These are phyloP conservation scores for Blastocrithidia nonstop DNA, from an alignment of 208 protist species.

Conservation along the genomic window DNA sequence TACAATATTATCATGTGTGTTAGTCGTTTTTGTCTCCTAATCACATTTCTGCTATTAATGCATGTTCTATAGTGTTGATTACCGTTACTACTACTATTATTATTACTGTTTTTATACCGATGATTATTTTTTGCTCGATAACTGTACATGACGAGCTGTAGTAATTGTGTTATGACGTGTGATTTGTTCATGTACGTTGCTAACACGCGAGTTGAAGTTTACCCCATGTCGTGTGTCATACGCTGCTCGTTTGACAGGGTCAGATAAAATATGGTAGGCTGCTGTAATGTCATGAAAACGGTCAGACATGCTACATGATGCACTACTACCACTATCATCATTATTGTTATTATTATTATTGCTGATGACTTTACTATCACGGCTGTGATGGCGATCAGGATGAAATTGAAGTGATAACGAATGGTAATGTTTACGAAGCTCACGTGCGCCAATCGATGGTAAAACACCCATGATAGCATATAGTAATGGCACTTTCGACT, in stretches of 20 bases:
- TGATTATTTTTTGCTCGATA: too few relatives aligned
- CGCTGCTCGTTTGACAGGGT: constrained; percentile 28
- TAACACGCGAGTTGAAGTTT: constrained; percentile 41
- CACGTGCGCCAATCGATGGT: constrained; percentile 20
- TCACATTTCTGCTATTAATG: too few relatives aligned
- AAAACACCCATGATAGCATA: constrained; percentile 60
- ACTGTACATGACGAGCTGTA: too few relatives aligned
- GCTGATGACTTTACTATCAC: constrained; percentile 6
- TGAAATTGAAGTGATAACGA: constrained; percentile 55
- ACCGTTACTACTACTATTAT: too few relatives aligned
- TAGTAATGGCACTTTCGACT: constrained; percentile 11
- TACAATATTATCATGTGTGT: too few relatives aligned
- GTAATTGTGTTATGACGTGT: too few relatives aligned
- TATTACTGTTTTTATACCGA: too few relatives aligned
- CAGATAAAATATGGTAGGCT: constrained; percentile 57
- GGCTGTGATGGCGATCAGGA: constrained; percentile 59
- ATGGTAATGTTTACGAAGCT: constrained; percentile 44
- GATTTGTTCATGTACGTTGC: too few relatives aligned
- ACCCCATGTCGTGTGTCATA: constrained; percentile 64
- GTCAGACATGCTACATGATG: constrained; percentile 14
- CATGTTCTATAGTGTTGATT: too few relatives aligned
- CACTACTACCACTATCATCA: background rate
- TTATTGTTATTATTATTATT: background rate
- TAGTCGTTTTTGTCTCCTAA: too few relatives aligned
- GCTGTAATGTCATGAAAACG: constrained; percentile 54